phyloP scores from a whole-genome alignment of 2,329 filamentous ascomycete genomes.

The Coniochaeta pulveracea region DNA sequence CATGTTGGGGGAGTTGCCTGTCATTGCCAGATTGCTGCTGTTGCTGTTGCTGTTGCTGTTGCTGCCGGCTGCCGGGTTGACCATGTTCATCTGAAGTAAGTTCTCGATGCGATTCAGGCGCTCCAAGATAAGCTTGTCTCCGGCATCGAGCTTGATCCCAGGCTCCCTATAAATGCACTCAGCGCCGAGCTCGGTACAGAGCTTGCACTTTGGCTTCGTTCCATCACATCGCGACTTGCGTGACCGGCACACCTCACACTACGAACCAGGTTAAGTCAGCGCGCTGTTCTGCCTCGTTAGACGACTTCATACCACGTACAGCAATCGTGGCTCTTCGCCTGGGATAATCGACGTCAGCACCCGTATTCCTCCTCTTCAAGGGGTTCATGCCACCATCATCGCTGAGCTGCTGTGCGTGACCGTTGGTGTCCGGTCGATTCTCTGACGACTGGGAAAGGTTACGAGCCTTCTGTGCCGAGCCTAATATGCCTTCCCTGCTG shows the following conservation, averaged over 20 bases:
- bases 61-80: slow-evolving; percentile 16
- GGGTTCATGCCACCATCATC: slow-evolving; percentile 44
- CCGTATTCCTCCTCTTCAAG: slow-evolving; percentile 50
- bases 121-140: slow-evolving; percentile 77
- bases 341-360: slow-evolving; percentile 51
- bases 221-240: slow-evolving; percentile 73
- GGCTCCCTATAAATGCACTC: slow-evolving; percentile 79
- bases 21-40: slow-evolving; percentile 40
- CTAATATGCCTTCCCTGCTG: slow-evolving; percentile 42
- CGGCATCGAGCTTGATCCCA: slow-evolving; percentile 76
- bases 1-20: slow-evolving; percentile 52
- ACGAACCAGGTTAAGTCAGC: slow-evolving; percentile 7
- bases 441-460: slow-evolving; percentile 45
- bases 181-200: slow-evolving; percentile 71
- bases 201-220: slow-evolving; percentile 70
- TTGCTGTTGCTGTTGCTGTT: too few relatives aligned
- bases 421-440: slow-evolving; percentile 30
- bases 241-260: slow-evolving; percentile 76
- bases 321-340: slow-evolving; percentile 54
- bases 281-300: slow-evolving; percentile 7
- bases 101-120: slow-evolving; percentile 67
- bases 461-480: slow-evolving; percentile 39
- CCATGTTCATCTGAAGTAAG: slow-evolving; percentile 60
- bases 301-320: slow-evolving; percentile 28
- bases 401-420: slow-evolving; percentile 21